phyloP scores from a whole-genome alignment of 371 early-diverging fungal species.

The Mortierella sp. region DNA sequence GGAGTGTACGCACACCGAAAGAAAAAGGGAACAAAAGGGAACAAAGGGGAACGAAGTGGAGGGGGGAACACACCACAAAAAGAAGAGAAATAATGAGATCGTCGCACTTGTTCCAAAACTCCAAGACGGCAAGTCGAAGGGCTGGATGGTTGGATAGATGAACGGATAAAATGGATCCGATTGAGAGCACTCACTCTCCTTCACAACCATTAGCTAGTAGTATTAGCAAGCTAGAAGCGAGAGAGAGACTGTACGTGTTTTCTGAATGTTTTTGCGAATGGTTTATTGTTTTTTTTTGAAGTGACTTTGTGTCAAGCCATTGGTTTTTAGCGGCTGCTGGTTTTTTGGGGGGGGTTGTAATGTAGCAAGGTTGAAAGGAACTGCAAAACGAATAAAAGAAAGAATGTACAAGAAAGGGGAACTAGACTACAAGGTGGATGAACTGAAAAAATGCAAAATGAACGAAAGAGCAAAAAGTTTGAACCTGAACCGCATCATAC shows the following conservation, averaged over 20 bases:
- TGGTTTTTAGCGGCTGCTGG: not conserved
- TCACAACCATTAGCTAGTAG: too few relatives aligned
- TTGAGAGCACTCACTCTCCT: too few relatives aligned
- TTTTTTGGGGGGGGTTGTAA: not conserved
- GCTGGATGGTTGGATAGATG: too few relatives aligned
- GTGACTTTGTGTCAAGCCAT: not conserved
- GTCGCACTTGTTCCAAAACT: too few relatives aligned
- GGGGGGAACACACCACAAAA: too few relatives aligned
- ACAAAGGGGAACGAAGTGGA: too few relatives aligned
- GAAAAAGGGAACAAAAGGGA: too few relatives aligned
- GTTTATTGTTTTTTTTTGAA: not conserved
- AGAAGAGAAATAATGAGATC: too few relatives aligned
- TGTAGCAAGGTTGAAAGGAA: conserved; percentile 8
- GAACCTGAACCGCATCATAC: conserved; percentile 14
- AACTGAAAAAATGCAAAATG: conserved; percentile 12
- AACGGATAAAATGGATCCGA: too few relatives aligned
- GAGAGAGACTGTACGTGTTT: not conserved
- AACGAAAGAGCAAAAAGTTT: conserved; percentile 7
- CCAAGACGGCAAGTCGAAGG: too few relatives aligned
- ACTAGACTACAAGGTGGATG: conserved; percentile 13
- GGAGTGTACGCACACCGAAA: too few relatives aligned
- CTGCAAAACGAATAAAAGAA: not conserved
- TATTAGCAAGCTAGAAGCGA: too few relatives aligned
- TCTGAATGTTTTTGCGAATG: not conserved
- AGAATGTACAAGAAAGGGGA: conserved; percentile 6